These are phyloP conservation scores for Craterostigma plantagineum DNA, from an alignment of 257 asterid species.

Conservation along the genomic window DNA sequence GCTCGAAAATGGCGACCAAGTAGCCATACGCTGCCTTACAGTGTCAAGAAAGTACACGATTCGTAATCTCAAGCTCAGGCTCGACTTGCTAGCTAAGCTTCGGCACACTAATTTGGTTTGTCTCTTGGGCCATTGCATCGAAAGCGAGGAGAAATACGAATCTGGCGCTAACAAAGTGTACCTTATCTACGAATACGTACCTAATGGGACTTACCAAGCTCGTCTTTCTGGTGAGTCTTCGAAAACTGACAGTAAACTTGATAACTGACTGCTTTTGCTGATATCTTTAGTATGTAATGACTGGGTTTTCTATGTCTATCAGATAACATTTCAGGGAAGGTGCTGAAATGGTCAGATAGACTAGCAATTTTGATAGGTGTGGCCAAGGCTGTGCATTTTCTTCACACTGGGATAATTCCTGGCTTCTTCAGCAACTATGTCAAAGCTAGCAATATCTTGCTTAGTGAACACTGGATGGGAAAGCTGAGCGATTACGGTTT, in stretches of 20 bases:
- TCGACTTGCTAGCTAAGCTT: conserved; percentile 53
- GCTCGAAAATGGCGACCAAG: conserved; percentile 24
- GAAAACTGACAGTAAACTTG: neutral
- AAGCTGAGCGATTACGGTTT: conserved; percentile 62
- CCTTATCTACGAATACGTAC: conserved; percentile 38
- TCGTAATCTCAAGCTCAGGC: conserved; percentile 49
- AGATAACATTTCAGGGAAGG: conserved; percentile 34
- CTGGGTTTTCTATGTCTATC: conserved; percentile 1
- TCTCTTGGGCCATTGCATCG: conserved; percentile 61
- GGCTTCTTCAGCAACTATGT: conserved; percentile 38
- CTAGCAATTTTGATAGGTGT: conserved; percentile 31
- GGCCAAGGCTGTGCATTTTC: conserved; percentile 70
- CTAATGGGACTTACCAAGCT: conserved; percentile 33
- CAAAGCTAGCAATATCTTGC: conserved; percentile 40
- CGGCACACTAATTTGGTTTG: conserved; percentile 47
- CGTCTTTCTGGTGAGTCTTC: conserved; percentile 41
- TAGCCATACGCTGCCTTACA: conserved; percentile 37
- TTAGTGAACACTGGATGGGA: conserved; percentile 38
- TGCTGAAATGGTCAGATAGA: conserved; percentile 53
- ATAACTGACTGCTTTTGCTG: neutral
- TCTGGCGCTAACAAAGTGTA: conserved; percentile 25
- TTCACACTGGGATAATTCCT: conserved; percentile 64
- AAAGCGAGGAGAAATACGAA: conserved; percentile 20
- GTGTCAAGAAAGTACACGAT: conserved; percentile 34
- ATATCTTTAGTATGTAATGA: neutral